These are phyloP conservation scores for Wickerhamiella shivajii DNA, from an alignment of 805 yeast genomes.

Conservation along the genomic window DNA sequence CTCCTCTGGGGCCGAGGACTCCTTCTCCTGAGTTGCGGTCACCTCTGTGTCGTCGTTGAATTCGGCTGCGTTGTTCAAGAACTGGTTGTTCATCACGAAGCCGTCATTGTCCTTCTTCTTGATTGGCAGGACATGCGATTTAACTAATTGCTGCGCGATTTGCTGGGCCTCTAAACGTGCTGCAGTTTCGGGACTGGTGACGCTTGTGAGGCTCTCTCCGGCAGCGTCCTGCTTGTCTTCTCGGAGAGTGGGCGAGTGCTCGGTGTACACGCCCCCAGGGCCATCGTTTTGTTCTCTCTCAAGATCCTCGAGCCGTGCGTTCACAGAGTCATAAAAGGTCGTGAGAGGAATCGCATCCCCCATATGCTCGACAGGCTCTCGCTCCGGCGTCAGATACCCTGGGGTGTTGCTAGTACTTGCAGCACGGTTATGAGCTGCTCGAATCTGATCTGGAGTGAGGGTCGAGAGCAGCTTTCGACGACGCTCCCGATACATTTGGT, in stretches of 20 bases:
- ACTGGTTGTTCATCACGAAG: slow-evolving; percentile 10
- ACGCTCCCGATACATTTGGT: slow-evolving; percentile 15
- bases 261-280: slow-evolving; percentile 1
- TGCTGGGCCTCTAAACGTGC: slow-evolving; percentile 16
- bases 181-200: slow-evolving; percentile 3
- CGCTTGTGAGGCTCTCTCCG: slow-evolving; percentile 1
- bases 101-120: slow-evolving; percentile 8
- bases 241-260: background rate
- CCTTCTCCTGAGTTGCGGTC: background rate
- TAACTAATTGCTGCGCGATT: slow-evolving; percentile 16
- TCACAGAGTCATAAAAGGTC: slow-evolving; percentile 8
- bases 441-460: slow-evolving; percentile 1
- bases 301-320: slow-evolving; percentile 16
- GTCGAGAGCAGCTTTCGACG: slow-evolving; percentile 12
- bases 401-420: slow-evolving; percentile 4
- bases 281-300: slow-evolving; percentile 11
- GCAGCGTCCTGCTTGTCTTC: slow-evolving; percentile 9
- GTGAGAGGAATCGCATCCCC: slow-evolving; percentile 3
- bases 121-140: slow-evolving; percentile 11
- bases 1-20: background rate
- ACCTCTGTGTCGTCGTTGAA: slow-evolving; percentile 8
- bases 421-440: background rate
- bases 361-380: background rate
- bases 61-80: slow-evolving; percentile 10
- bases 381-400: background rate